Percentiles rank a stretch among this genome's conserved stretches.
Conservation (phyloP, 371 early-diverging fungal species). For the Mucor indicus region DNA sequence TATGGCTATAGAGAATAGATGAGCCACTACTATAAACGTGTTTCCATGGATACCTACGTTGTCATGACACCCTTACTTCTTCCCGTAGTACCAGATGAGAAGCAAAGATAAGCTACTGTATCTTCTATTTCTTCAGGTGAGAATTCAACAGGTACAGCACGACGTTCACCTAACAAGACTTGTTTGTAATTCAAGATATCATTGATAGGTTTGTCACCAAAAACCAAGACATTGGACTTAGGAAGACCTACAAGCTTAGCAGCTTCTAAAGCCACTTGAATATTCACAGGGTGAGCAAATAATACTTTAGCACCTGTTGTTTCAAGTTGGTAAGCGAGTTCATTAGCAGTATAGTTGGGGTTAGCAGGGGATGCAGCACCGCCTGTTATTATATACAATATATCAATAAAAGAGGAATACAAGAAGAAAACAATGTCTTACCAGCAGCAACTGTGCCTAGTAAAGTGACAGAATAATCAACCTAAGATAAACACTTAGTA, state of each 20-base stretch:
- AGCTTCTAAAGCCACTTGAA: conserved; percentile 56
- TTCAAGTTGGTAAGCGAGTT: conserved; percentile 70
- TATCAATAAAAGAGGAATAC: neutral
- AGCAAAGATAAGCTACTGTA: conserved; percentile 65
- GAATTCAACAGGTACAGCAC: conserved; percentile 15
- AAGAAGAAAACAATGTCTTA: too few species aligned
- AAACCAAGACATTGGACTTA: conserved; percentile 49
- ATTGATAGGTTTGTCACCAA: conserved; percentile 47
- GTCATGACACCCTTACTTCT: conserved; percentile 77
- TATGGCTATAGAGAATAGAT: conserved; percentile 42
- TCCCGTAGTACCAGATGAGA: conserved; percentile 78
- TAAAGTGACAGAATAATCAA: conserved; percentile 37
- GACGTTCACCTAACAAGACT: conserved; percentile 6
- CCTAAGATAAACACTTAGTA: conserved; percentile 17
- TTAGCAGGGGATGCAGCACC: conserved; percentile 74
- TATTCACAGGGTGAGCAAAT: conserved; percentile 43
- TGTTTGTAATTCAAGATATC: conserved; percentile 33
- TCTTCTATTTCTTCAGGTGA: conserved; percentile 21
- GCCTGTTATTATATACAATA: too few species aligned
- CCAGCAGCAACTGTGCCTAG: conserved; percentile 40
- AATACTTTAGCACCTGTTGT: conserved; percentile 66
- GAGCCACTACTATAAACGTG: neutral
- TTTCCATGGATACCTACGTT: conserved; percentile 37
- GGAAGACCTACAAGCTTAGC: conserved; percentile 57
- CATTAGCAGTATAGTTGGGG: conserved; percentile 71